Conservation (phyloP, 1,139 yeast genomes). For the Fermentozyma sake region DNA sequence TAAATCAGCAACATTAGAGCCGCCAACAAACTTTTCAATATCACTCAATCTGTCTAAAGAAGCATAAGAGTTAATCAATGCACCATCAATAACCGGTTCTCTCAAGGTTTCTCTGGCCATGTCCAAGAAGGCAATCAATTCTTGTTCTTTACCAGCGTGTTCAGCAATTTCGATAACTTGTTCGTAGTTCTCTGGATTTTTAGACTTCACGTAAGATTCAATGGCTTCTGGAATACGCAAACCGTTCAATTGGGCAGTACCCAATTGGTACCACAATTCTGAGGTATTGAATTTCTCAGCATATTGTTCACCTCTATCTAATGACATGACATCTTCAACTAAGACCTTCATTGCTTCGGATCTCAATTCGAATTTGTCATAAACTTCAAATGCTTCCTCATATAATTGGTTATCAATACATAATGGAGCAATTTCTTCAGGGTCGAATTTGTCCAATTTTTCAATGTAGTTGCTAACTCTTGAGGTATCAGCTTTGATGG, state of each 20-base stretch:
- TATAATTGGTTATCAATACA: conserved; percentile 83
- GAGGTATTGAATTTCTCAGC: conserved; percentile 87
- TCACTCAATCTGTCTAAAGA: conserved; percentile 70
- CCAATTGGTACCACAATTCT: conserved; percentile 92
- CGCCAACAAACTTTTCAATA: conserved; percentile 77
- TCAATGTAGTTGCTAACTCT: conserved; percentile 83
- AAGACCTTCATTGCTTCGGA: conserved; percentile 82
- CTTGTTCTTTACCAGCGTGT: conserved; percentile 95
- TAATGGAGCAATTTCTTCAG: conserved; percentile 88
- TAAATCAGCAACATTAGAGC: conserved; percentile 89
- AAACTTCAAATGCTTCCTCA: conserved; percentile 94
- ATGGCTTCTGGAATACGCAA: conserved; percentile 90
- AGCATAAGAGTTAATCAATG: conserved; percentile 84
- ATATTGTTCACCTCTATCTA: conserved; percentile 91
- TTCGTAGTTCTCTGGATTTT: conserved; percentile 85
- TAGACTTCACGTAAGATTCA: conserved; percentile 82
- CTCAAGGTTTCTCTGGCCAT: conserved; percentile 95
- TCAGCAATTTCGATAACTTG: conserved; percentile 94
- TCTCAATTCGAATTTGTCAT: conserved; percentile 77
- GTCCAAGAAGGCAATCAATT: conserved; percentile 75
- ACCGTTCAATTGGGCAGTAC: conserved; percentile 94
- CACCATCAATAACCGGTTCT: conserved; percentile 91
- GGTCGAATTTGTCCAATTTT: conserved; percentile 86
- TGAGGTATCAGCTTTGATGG: conserved; percentile 89
- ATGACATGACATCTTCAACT: conserved; percentile 88